A percentile compares a stretch with the other conserved stretches of the same genome.
Conservation (phyloP, 2,329 filamentous ascomycete species). For the Ciborinia camelliae region DNA sequence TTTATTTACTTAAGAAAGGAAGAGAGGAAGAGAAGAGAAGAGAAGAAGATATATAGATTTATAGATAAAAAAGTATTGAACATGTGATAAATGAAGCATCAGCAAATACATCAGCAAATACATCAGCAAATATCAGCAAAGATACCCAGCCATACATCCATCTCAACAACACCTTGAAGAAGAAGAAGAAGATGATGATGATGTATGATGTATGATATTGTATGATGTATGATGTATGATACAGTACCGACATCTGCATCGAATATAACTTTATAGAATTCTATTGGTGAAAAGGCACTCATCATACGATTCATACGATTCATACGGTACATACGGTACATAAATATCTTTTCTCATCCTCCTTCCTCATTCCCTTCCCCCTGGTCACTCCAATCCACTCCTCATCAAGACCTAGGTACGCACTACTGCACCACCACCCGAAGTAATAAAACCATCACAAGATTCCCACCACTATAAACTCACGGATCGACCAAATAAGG, state of each 20-base stretch:
- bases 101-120: no score
- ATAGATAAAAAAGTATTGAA: not conserved
- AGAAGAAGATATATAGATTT: not conserved
- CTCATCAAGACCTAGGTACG: not conserved
- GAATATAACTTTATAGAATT: not conserved
- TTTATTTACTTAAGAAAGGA: not conserved
- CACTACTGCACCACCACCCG: constrained; percentile 9
- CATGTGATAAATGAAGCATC: not conserved
- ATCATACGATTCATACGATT: no score
- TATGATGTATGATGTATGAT: no score
- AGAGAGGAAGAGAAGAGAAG: not conserved
- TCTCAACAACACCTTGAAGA: not conserved
- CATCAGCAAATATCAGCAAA: no score
- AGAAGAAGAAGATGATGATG: not conserved
- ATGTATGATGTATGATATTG: no score
- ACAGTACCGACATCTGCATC: no score
- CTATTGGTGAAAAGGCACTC: not conserved
- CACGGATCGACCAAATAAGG: constrained; percentile 8
- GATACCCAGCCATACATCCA: not conserved
- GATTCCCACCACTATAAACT: constrained; percentile 6
- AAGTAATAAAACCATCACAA: constrained; percentile 5
- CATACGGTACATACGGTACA: no score
- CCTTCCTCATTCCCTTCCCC: not conserved
- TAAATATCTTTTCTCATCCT: not conserved
- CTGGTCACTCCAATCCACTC: not conserved